Evolutionary conservation across 2,329 filamentous ascomycete species (phyloP), one percentile per base, ranked within the genome.

Genomic region (Aspergillus glaucus): DNA sequence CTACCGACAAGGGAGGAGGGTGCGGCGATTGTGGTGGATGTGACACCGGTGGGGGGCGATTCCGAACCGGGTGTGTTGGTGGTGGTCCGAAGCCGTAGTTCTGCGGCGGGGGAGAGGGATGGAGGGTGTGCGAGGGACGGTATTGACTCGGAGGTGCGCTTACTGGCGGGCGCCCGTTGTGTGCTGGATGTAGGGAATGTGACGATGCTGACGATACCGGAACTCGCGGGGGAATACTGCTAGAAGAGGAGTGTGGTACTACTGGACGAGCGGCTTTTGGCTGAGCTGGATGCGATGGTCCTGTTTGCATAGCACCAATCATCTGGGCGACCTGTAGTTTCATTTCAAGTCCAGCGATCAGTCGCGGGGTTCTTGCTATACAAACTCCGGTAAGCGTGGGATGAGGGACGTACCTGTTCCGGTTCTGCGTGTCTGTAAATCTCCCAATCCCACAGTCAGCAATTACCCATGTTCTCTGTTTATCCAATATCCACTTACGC

Each of bases 341-440:
- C 26, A 17, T 12, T 37, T 50, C 46, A 45, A 34, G 15, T 36
- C 26, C 34, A 15, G n/a, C 34, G 34, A 36, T 36, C 34, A 17
- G 34, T 24, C 7, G 47, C 47, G 41, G 28, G 41, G 21, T 14
- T n/a, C 10, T 15, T 15, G 15, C 10, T 28, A 26, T 24, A 19
- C 40, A 26, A 37, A 19, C 17, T 36, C 22, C 21, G 43, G 43
- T 40, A 12, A 21, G 10, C 10, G 37, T 40, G 37, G 37, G 37
- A 40, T 40, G 37, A 40, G 37, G 37, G 17, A 40, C 69, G 54
- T 75, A 85, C 83, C 71, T 81, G 76, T 57, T 89, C 86, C 40
- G 87, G 86, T 71, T 90, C 86, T 52, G 85, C 86, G 66, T 89
- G 87, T 62, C 83, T 86, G 61, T 56, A 22, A 30, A 30, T 12